Evolutionary conservation across 2,329 filamentous ascomycete genomes (phyloP).

Genomic region (Neoascochyta sp.): DNA sequence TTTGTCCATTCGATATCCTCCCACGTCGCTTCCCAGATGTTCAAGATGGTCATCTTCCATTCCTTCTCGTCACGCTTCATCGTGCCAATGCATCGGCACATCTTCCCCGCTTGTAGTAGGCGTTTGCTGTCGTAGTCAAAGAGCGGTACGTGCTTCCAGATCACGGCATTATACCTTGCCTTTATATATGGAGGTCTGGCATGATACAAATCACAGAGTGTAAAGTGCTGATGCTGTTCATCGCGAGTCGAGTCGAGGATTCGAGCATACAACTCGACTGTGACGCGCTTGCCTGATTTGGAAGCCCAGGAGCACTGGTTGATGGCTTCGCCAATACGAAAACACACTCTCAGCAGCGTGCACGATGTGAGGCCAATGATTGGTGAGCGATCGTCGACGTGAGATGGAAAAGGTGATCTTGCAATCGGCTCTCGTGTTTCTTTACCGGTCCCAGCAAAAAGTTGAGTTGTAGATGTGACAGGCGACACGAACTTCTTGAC

Average conservation of each 20-base stretch:
- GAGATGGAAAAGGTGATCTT: constrained; percentile 50
- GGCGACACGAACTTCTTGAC: constrained; percentile 21
- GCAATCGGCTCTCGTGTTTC: constrained; percentile 44
- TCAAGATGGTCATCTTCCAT: constrained; percentile 48
- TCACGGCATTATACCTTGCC: constrained; percentile 39
- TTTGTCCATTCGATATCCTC: constrained; percentile 53
- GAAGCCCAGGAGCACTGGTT: constrained; percentile 47
- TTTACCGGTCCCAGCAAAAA: constrained; percentile 9
- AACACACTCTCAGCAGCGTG: constrained; percentile 56
- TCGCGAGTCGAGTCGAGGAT: constrained; percentile 58
- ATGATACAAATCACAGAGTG: constrained; percentile 61
- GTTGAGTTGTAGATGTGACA: constrained; percentile 17
- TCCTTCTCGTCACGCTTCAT: constrained; percentile 45
- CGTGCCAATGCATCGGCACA: constrained; percentile 50
- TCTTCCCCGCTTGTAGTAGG: constrained; percentile 42
- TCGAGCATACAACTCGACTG: constrained; percentile 62
- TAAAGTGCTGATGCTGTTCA: constrained; percentile 56
- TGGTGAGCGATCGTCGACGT: constrained; percentile 51
- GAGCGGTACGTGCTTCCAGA: constrained; percentile 46
- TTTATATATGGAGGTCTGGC: constrained; percentile 54
- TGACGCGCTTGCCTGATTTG: constrained; percentile 47
- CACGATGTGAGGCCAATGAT: constrained; percentile 52
- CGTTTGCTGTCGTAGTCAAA: constrained; percentile 47
- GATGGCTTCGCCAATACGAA: constrained; percentile 60
- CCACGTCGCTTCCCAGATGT: constrained; percentile 52